Base-by-base conservation (phyloP, 495 filamentous ascomycete species). In the Annulohypoxylon bovei region DNA sequence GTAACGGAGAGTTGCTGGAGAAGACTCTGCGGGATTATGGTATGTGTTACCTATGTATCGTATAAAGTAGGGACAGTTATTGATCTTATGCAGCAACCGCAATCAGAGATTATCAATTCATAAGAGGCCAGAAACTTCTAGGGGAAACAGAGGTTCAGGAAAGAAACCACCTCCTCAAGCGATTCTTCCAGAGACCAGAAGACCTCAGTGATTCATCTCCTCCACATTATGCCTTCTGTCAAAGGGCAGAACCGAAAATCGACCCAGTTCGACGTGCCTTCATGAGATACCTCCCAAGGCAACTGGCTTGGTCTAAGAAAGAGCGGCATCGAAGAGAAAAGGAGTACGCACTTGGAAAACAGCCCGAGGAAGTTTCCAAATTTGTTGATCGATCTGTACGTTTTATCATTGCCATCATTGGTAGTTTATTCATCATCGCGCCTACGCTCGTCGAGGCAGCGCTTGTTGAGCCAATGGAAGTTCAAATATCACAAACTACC, bases 31-130 rank as follows among this genome's bases (percentile, higher is more conserved):
- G 44, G 9, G 44, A 49, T 7, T 49, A 49, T 27, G 44, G 44
- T 49, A 49, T 49, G 44, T 11, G 25, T 2, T 9, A 0, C 6
- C 23, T 23, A 9, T n/a, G 8, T 42, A 20, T 4, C 44, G 9
- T 12, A 12, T 7, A 49, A 18, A 1, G 20, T 6, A 12, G 39
- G 25, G 8, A 3, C 18, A 6, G 8, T 6, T 23, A n/a, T 20
- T 49, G 12, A 49, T 14, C 44, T 6, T 12, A 9, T 12, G 22
- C 44, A 49, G 44, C 44, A 27, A 49, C 44, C 20, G 44, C 44
- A 49, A 49, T 49, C 8, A 49, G 44, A 49, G 44, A 49, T 49
- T 49, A 49, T 27, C 44, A 49, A 7, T 49, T 49, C 11, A 3
- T 49, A 25, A 49, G 22, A 20, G 22, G 44, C 16, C 44, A 49